Evolutionary conservation across 1,284 basidiomycete species (phyloP), one percentile per base, ranked within the genome.

Genomic region (Irpex sp.): DNA sequence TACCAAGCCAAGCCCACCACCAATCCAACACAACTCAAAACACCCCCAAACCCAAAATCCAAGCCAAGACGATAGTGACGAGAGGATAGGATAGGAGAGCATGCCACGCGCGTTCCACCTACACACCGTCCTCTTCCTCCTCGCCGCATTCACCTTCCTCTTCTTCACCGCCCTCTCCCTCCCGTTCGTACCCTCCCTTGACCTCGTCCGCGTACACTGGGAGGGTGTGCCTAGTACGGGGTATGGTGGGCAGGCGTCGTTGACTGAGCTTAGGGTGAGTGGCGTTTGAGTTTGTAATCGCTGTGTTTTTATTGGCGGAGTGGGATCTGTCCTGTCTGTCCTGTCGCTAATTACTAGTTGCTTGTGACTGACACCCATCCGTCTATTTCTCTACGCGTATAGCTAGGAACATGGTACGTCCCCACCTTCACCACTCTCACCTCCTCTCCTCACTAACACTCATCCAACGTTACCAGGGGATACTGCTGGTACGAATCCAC

Each of bases 91-190:
- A 21, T 21, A 21, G 21, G 21, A 21, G 1, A 39, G 9, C 1
- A 67, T 67, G 66, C 50, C 66, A 26, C 62, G 66, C 47, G 69
- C 73, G n/a, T 87, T 88, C 74, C 88, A 86, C 68, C 78, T 90
- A 63, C 85, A 87, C 2, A 88, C 86, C 35, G 72, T 87, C 39
- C 69, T 89, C 64, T 82, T 90, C 70, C 78, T 92, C 60, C 77
- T 85, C 67, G 74, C 73, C 59, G 88, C 90, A 33, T 35, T 55
- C 53, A 33, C 33, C 35, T 31, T 55, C 21, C 53, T 55, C 53
- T 77, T 91, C 72, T 75, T 92, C 65, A 83, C 85, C 53, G 85
- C 89, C 19, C 79, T 92, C 57, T 91, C 89, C 3, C 76, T 91
- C 5, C 90, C 90, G 1, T 86, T 77, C 74, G 75, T 92, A 33